phyloP scores from a whole-genome alignment of 164 flowering plant species.

The Vitis rotundifolia region DNA sequence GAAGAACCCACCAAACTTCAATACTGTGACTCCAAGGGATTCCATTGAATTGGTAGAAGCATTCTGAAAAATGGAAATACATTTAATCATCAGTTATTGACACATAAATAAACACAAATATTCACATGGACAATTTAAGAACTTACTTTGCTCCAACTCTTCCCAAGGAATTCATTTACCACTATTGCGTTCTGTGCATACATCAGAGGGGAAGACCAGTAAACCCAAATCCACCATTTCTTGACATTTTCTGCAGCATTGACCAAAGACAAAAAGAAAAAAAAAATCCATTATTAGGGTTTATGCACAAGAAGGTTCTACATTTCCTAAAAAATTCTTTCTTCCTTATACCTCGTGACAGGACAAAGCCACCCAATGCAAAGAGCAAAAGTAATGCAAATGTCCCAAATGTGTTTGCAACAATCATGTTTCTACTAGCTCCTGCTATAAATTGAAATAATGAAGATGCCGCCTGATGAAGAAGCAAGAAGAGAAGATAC shows the following conservation, averaged over 20 bases:
- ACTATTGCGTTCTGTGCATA: conserved; percentile 42
- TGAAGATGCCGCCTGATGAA: conserved; percentile 43
- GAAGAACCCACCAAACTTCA: conserved; percentile 33
- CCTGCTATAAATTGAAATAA: conserved; percentile 43
- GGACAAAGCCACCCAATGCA: conserved; percentile 47
- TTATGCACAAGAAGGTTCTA: too few relatives aligned
- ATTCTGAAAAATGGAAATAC: conserved; percentile 3
- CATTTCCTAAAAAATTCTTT: too few relatives aligned
- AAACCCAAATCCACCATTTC: conserved; percentile 57
- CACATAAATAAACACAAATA: not conserved
- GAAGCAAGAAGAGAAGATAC: conserved; percentile 36
- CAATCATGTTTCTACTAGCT: conserved; percentile 44
- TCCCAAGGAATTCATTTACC: conserved; percentile 44
- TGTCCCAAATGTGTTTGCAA: conserved; percentile 51
- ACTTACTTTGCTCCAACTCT: conserved; percentile 40
- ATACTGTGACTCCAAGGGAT: conserved; percentile 24
- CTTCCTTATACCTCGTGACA: conserved; percentile 37
- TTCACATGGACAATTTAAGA: not conserved
- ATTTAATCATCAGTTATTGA: not conserved
- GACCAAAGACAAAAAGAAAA: too few relatives aligned
- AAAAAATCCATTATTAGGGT: too few relatives aligned
- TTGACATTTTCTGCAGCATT: conserved; percentile 29
- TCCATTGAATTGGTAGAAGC: conserved; percentile 2
- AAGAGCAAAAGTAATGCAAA: conserved; percentile 35
- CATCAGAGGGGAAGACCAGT: conserved; percentile 49